Evolutionary conservation across 2,329 filamentous ascomycete genomes (phyloP), one percentile per base, ranked within the genome.

Genomic region (Fusarium sp.): DNA sequence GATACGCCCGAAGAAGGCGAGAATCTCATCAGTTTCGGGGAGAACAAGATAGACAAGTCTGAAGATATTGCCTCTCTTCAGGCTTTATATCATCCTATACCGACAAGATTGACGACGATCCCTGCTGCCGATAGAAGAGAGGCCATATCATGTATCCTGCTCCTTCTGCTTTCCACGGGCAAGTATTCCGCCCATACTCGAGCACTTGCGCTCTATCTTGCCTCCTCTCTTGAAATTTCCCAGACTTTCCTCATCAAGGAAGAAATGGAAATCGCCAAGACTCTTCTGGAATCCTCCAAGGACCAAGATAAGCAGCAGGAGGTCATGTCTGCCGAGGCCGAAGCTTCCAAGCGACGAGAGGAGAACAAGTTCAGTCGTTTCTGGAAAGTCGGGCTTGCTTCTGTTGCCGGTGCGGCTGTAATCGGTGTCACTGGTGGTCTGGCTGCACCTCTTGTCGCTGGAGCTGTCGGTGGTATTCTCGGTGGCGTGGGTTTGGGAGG

Each of bases 351-450:
- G 79, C 90, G 92, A 60, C 88, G 88, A 20, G 91, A 95, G 71
- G 88, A 93, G 66, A 93, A 92, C 61, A 90, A 93, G 74, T 83
- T 88, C 14, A 86, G 89, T 26, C 86, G 95, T 14, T 92, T 92
- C 80, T 97, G 94, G 93, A 98, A 97, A 80, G 94, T 98, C 26
- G 94, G 95, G 0, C 86, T 98, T 31, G 95, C 95, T 0, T 93
- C 93, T 14, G 94, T 97, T 0, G 95, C 94, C 1, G 95, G 95
- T 16, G 95, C 95, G 4, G 93, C 93, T 0, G 85, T 97, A 4
- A 95, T 98, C n/a, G 95, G 95, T 11, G 89, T 98, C 7, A 97
- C 95, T 1, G 95, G 95, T 24, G 95, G 95, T 5, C 86, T 97
- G n/a, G 95, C 95, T 2, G 95, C 95, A 2, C 95, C 95, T 0